Evolutionary conservation across 805 yeast species (phyloP).

Genomic region (Spathaspora passalidarum): DNA sequence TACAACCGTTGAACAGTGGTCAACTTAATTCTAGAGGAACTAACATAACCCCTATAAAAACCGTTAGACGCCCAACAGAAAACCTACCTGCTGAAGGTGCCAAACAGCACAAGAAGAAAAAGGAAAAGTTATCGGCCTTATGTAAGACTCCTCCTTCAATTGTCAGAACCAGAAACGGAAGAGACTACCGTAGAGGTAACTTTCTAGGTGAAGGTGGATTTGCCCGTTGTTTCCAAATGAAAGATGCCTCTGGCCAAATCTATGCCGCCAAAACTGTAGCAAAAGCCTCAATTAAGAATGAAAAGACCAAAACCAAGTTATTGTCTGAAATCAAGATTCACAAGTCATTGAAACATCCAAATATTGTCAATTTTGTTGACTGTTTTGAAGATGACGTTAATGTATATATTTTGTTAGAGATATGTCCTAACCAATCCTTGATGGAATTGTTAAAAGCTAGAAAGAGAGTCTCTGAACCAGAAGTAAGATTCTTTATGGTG

Average conservation of each 20-base stretch:
- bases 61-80: conserved; percentile 22
- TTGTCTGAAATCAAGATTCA: conserved; percentile 94
- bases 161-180: conserved; percentile 81
- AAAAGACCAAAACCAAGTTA: conserved; percentile 82
- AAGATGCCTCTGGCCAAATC: conserved; percentile 79
- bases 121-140: conserved; percentile 83
- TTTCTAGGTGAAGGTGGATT: conserved; percentile 98
- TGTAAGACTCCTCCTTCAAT: conserved; percentile 97
- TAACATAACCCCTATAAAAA: conserved; percentile 30
- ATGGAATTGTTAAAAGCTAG: conserved; percentile 89
- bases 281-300: conserved; percentile 86
- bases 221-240: conserved; percentile 97
- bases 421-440: conserved; percentile 91
- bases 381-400: conserved; percentile 96
- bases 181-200: conserved; percentile 85
- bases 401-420: conserved; percentile 89
- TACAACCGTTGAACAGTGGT: conserved; percentile 53
- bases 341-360: conserved; percentile 81
- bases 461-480: conserved; percentile 85
- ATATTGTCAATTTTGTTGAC: conserved; percentile 88
- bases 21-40: conserved; percentile 48
- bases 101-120: conserved; percentile 57
- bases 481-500: conserved; percentile 83
- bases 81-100: conserved; percentile 10
- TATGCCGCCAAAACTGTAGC: conserved; percentile 98